Conservation (phyloP, 108 stramenopile genomes). For the Pseudonitzschia pungens region DNA sequence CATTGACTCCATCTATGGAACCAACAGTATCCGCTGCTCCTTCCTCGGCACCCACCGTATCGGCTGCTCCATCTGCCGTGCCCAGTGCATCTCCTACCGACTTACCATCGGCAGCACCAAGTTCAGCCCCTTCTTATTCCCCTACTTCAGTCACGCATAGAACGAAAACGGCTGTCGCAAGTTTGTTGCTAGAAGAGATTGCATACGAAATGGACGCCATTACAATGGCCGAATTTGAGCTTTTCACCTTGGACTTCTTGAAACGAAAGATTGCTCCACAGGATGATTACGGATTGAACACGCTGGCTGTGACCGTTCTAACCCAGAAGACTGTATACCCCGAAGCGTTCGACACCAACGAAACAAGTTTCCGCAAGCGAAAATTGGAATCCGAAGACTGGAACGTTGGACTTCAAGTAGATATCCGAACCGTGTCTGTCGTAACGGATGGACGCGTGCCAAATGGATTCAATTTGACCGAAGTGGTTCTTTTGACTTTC, state of each 20-base stretch:
- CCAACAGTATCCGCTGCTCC: conserved; percentile 18
- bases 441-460: conserved; percentile 32
- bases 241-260: conserved; percentile 33
- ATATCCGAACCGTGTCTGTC: conserved; percentile 20
- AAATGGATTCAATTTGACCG: conserved; percentile 18
- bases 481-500: conserved; percentile 19
- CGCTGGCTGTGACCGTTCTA: conserved; percentile 32
- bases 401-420: conserved; percentile 17
- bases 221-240: conserved; percentile 24
- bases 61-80: not conserved
- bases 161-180: conserved; percentile 22
- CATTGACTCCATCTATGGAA: not conserved
- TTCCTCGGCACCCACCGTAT: not conserved
- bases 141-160: conserved; percentile 24
- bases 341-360: not conserved
- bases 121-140: conserved; percentile 12
- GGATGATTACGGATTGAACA: conserved; percentile 12
- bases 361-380: not conserved
- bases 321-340: conserved; percentile 21
- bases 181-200: conserved; percentile 22
- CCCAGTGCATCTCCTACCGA: conserved; percentile 13
- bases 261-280: not conserved
- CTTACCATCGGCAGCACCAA: conserved; percentile 9
- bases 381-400: conserved; percentile 10
- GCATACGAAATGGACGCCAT: conserved; percentile 23